Conservation (phyloP, 352 stramenopile species). For the Globisporangium rhizosaccharum region DNA sequence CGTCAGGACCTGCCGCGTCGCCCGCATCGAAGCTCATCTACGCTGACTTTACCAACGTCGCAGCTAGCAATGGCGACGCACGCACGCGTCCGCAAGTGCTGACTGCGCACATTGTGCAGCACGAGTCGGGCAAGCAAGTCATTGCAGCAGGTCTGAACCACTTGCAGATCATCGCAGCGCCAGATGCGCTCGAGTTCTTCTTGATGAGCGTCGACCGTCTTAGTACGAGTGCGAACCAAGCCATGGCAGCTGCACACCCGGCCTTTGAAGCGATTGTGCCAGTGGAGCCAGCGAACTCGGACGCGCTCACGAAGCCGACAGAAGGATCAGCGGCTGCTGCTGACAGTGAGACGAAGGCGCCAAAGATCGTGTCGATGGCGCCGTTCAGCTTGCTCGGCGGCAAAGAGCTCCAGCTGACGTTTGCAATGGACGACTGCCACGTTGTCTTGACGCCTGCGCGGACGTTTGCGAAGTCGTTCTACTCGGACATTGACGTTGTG, state of each 20-base stretch:
- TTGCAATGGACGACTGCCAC: constrained; percentile 52
- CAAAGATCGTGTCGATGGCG: constrained; percentile 46
- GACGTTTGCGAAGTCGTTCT: constrained; percentile 49
- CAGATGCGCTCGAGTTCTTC: constrained; percentile 51
- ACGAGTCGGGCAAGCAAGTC: constrained; percentile 38
- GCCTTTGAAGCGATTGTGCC: constrained; percentile 17
- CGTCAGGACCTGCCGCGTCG: constrained; percentile 22
- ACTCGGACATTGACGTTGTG: constrained; percentile 44
- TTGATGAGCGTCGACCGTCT: constrained; percentile 59
- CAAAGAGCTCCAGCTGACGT: constrained; percentile 43
- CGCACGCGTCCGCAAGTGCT: constrained; percentile 37
- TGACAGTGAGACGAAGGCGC: constrained; percentile 24
- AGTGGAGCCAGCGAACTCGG: constrained; percentile 10
- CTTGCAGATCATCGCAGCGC: constrained; percentile 36
- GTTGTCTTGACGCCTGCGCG: constrained; percentile 39
- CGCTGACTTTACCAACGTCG: constrained; percentile 40
- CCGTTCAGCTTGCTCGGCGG: constrained; percentile 55
- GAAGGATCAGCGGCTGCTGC: neutral
- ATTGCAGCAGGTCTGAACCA: constrained; percentile 40
- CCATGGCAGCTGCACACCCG: constrained; percentile 37
- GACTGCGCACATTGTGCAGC: constrained; percentile 34
- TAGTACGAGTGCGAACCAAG: constrained; percentile 42
- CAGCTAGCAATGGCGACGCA: constrained; percentile 17
- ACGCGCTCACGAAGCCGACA: constrained; percentile 18
- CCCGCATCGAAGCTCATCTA: constrained; percentile 48